Evolutionary conservation across 2,329 filamentous ascomycete genomes (phyloP).

Genomic region (Cordyceps farinosa): DNA sequence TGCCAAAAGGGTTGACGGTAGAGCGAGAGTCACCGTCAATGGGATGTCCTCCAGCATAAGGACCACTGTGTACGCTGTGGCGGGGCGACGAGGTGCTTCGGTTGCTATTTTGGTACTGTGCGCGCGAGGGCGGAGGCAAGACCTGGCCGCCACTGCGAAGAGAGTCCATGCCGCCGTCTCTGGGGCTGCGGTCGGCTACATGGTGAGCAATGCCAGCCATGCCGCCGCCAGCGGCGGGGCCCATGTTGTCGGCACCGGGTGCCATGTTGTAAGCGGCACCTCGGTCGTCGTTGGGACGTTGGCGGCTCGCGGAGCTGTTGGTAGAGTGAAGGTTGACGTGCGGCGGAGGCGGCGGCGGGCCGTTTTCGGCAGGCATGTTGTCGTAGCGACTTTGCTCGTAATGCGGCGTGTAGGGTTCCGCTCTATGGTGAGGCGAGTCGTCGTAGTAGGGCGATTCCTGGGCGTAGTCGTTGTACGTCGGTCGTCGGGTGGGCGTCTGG

Average conservation of each 20-base stretch:
- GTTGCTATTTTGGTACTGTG: constrained; percentile 23
- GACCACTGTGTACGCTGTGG: constrained; percentile 17
- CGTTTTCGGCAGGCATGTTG: constrained; percentile 1
- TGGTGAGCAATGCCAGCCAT: constrained; percentile 65
- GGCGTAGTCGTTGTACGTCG: constrained; percentile 8
- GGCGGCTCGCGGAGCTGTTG: constrained; percentile 21
- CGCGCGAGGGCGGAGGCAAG: constrained; percentile 36
- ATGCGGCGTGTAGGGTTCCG: constrained; percentile 8
- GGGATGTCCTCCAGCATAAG: constrained; percentile 22
- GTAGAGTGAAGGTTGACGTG: constrained; percentile 25
- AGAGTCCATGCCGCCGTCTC: constrained; percentile 59
- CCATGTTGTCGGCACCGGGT: constrained; percentile 65
- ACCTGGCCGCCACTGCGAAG: constrained; percentile 42
- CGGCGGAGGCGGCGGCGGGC: constrained; percentile 19
- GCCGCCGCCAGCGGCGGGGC: constrained; percentile 56
- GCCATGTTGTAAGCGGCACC: constrained; percentile 42
- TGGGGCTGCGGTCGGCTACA: constrained; percentile 61
- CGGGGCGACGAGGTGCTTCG: neutral
- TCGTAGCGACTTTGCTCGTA: constrained; percentile 14
- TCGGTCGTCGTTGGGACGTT: constrained; percentile 23
- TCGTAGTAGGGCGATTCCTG: constrained; percentile 28
- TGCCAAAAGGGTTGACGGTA: constrained; percentile 38
- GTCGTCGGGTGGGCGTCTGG: constrained; percentile 12
- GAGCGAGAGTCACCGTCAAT: constrained; percentile 41
- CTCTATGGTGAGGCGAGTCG: constrained; percentile 18